These are phyloP conservation scores for Lunularia cruciata DNA, from an alignment of 225 moss, liverwort and hornwort species.

Conservation along the genomic window DNA sequence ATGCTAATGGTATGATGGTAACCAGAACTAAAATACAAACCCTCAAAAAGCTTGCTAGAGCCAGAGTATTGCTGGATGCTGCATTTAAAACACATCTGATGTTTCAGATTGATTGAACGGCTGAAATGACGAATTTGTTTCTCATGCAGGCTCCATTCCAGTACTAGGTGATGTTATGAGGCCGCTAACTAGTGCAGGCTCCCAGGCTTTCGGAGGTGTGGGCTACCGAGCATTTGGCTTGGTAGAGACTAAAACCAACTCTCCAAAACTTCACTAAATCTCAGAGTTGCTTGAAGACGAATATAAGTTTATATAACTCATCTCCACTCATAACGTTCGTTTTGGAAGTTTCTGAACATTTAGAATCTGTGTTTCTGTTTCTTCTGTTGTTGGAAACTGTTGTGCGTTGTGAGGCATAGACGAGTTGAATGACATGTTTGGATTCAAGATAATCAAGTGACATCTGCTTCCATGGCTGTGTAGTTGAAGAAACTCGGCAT, in stretches of 20 bases:
- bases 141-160: slow-evolving; percentile 40
- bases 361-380: too few species aligned
- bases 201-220: slow-evolving; percentile 48
- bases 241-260: slow-evolving; percentile 24
- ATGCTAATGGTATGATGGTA: too few species aligned
- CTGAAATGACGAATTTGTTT: too few species aligned
- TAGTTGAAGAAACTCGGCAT: slow-evolving; percentile 47
- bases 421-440: not conserved
- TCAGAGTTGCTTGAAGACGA: not conserved
- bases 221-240: slow-evolving; percentile 37
- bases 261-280: not conserved
- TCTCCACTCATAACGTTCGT: too few species aligned
- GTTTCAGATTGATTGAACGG: too few species aligned
- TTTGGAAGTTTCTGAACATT: too few species aligned
- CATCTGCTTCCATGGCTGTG: not conserved
- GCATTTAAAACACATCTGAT: too few species aligned
- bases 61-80: too few species aligned
- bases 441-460: not conserved
- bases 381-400: not conserved
- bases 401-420: not conserved
- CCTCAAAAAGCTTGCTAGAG: too few species aligned
- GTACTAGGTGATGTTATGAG: slow-evolving; percentile 43
- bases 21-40: too few species aligned
- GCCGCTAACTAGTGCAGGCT: slow-evolving; percentile 38
- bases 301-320: not conserved